Conservation (phyloP, 805 yeast genomes). For the Candida wancherniae region DNA sequence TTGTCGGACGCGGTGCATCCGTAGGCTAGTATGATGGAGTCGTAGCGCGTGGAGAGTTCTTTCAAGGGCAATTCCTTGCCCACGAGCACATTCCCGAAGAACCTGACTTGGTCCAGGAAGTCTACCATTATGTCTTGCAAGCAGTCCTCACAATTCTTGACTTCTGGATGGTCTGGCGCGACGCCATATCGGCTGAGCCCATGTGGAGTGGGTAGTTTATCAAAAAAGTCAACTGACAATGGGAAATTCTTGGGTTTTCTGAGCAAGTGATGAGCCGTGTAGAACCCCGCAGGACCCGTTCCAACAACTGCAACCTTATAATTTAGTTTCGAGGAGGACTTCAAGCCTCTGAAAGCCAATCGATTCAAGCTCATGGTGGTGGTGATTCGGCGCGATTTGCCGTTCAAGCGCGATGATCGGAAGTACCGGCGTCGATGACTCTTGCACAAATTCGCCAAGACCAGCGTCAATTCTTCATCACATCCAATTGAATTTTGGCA, state of each 20-base stretch:
- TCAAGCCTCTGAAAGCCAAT: constrained; percentile 3
- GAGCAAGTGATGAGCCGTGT: constrained; percentile 28
- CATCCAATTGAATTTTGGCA: too few species aligned
- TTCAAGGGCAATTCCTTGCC: constrained; percentile 58
- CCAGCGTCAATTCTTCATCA: too few species aligned
- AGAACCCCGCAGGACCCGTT: constrained; percentile 74
- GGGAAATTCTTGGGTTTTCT: constrained; percentile 34
- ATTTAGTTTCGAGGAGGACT: constrained; percentile 2
- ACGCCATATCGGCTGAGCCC: constrained; percentile 93
- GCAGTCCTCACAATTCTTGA: constrained; percentile 75
- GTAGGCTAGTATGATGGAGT: constrained; percentile 74
- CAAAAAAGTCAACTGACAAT: constrained; percentile 69
- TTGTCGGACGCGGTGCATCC: constrained; percentile 66
- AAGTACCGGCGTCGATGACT: too few species aligned
- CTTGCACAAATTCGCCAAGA: too few species aligned
- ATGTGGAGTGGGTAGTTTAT: constrained; percentile 80
- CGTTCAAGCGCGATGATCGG: too few species aligned
- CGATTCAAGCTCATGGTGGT: neutral
- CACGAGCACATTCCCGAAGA: constrained; percentile 66
- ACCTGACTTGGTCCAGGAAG: constrained; percentile 31
- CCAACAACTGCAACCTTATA: constrained; percentile 74
- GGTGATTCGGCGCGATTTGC: neutral
- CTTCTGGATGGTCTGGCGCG: constrained; percentile 99
- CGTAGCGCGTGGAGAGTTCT: constrained; percentile 51
- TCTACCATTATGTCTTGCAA: constrained; percentile 48